Base-by-base conservation (phyloP, 2,329 filamentous ascomycete species). In the Ophiostoma australiae region DNA sequence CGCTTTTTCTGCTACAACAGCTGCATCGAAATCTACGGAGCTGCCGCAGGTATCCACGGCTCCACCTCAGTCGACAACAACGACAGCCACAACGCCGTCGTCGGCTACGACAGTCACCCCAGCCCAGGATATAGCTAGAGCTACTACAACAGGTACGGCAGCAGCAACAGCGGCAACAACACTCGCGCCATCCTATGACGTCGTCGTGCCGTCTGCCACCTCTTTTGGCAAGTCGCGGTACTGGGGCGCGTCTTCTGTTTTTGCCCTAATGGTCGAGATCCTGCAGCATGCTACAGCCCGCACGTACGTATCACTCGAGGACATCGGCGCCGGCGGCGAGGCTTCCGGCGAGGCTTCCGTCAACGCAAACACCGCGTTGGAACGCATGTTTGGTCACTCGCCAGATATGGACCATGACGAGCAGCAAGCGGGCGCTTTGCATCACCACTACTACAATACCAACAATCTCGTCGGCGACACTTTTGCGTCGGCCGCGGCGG, bases 221-320 rank as follows among this genome's bases (percentile, higher is more conserved):
- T 37, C 70, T 3, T 35, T 67, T 0, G 71, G 69, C 33, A 70
- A 69, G 52, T 70, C 73, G 17, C 73, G 69, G 4, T 74, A 73
- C 58, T 74, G 73, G 73, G 73, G 73, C 33, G 67, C 73, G 3
- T 73, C 71, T 3, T 74, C 73, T 0, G 70, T 73, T 1, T 74
- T 74, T 63, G 70, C 72, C 1, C 65, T 74, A 35, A 72, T 72
- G 3, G 72, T 74, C 4, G 73, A 74, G 71, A 65, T 74, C 15
- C 48, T 74, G 1, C 73, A 74, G 37, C 69, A 74, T 63, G 73
- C 73, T 1, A 68, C 66, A 1, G 41, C 41, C 0, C 73, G 71
- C 10, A 69, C 65, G 3, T 68, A 69, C 39, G 69, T 72, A 13
- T 39, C 71, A 2, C 39, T 55, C 1, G 61, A 69, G 31, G 70